phyloP scores from a whole-genome alignment of 2,329 filamentous ascomycete genomes.

The Chaetomiaceae sp. region DNA sequence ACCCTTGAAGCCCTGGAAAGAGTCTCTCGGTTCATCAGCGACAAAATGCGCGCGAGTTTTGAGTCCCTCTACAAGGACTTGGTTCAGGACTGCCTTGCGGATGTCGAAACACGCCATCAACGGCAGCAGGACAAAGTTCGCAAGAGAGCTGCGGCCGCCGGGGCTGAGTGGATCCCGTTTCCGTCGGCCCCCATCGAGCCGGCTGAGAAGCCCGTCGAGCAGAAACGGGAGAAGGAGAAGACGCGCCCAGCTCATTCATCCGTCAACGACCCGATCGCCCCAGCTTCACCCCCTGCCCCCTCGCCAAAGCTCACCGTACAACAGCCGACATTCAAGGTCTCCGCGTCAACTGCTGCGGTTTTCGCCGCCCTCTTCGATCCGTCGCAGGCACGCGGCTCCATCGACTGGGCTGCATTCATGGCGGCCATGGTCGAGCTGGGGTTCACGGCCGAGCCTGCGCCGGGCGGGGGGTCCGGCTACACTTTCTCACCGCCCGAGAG shows the following conservation, averaged over 20 bases:
- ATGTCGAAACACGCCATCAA: constrained; percentile 29
- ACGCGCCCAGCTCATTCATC: constrained; percentile 35
- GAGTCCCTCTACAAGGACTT: constrained; percentile 39
- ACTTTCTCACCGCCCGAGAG: constrained; percentile 32
- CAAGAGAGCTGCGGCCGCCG: constrained; percentile 8
- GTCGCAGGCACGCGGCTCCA: constrained; percentile 26
- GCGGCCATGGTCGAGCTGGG: constrained; percentile 36
- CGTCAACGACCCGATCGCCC: constrained; percentile 27
- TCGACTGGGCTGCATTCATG: constrained; percentile 35
- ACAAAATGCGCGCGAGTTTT: constrained; percentile 35
- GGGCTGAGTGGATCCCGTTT: constrained; percentile 19
- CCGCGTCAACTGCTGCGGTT: too few species aligned
- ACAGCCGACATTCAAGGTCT: too few species aligned
- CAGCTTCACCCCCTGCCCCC: background rate
- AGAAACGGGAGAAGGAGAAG: constrained; percentile 38
- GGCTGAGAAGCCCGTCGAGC: constrained; percentile 26
- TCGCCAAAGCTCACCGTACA: constrained; percentile 33
- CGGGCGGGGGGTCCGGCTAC: constrained; percentile 38
- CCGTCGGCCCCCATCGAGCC: constrained; percentile 18
- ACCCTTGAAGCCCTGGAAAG: constrained; percentile 30
- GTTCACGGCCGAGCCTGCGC: constrained; percentile 36
- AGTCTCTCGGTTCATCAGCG: constrained; percentile 27
- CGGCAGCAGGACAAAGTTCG: constrained; percentile 18
- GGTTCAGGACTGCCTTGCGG: constrained; percentile 33
- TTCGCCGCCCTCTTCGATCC: constrained; percentile 34